phyloP scores from a whole-genome alignment of 2,329 filamentous ascomycete species.

The Gaeumannomyces tritici region DNA sequence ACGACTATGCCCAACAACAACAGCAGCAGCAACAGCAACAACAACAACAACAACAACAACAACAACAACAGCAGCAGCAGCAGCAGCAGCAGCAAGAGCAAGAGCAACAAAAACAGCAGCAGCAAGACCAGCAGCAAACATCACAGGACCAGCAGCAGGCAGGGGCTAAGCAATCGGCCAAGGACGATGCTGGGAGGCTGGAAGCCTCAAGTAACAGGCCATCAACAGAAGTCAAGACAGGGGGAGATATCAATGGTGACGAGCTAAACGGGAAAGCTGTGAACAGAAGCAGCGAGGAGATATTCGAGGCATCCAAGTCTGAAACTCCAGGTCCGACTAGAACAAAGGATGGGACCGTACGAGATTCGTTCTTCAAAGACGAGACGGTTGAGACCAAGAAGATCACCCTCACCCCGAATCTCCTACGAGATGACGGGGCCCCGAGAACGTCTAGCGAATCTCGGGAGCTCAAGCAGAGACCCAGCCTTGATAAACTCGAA shows the following conservation, averaged over 20 bases:
- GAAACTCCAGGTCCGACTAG: slow-evolving; percentile 40
- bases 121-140: slow-evolving; percentile 15
- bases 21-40: slow-evolving; percentile 19
- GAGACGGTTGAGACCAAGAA: slow-evolving; percentile 93
- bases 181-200: slow-evolving; percentile 45
- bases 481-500: slow-evolving; percentile 66
- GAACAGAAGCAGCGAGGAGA: slow-evolving; percentile 55
- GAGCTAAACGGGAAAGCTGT: slow-evolving; percentile 11
- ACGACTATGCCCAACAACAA: slow-evolving; percentile 20
- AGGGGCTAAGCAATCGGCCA: slow-evolving; percentile 20
- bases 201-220: slow-evolving; percentile 42
- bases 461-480: slow-evolving; percentile 43
- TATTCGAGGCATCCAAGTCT: slow-evolving; percentile 41
- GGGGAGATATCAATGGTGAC: slow-evolving; percentile 21
- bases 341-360: slow-evolving; percentile 75
- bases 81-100: slow-evolving; percentile 22
- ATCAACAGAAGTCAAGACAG: slow-evolving; percentile 26
- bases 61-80: slow-evolving; percentile 14
- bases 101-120: slow-evolving; percentile 17
- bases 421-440: slow-evolving; percentile 71
- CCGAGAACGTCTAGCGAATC: slow-evolving; percentile 45
- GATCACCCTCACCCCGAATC: slow-evolving; percentile 88
- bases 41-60: slow-evolving; percentile 14
- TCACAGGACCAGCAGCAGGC: slow-evolving; percentile 13
- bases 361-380: slow-evolving; percentile 96